Conservation (phyloP, 352 stramenopile species). For the Globisporangium heterothallicum region DNA sequence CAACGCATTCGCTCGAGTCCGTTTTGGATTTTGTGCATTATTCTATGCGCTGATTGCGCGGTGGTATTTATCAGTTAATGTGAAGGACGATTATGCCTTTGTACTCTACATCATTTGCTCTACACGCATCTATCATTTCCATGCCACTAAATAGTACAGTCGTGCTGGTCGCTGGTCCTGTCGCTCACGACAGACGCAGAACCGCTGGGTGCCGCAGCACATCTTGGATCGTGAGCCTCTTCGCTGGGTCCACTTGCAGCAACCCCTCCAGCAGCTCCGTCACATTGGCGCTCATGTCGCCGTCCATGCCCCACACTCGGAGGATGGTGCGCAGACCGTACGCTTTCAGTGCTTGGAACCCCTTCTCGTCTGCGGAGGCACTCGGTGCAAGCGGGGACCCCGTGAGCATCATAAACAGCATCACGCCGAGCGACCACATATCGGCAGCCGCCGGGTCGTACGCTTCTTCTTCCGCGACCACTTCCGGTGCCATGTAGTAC, state of each 20-base stretch:
- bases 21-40: too few species aligned
- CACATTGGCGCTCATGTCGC: neutral
- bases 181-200: neutral
- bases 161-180: too few species aligned
- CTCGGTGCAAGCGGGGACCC: constrained; percentile 32
- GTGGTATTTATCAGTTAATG: too few species aligned
- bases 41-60: too few species aligned
- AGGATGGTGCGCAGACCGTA: constrained; percentile 49
- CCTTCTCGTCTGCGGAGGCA: constrained; percentile 22
- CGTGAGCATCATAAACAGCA: constrained; percentile 48
- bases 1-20: too few species aligned
- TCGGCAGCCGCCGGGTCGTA: constrained; percentile 39
- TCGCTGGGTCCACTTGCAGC: neutral
- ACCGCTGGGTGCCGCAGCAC: neutral
- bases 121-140: too few species aligned
- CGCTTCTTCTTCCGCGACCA: constrained; percentile 10
- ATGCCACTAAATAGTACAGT: too few species aligned
- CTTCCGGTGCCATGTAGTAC: constrained; percentile 25
- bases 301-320: constrained; percentile 27
- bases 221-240: neutral
- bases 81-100: too few species aligned
- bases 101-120: too few species aligned
- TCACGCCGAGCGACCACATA: constrained; percentile 39
- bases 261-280: neutral
- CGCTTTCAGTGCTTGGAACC: constrained; percentile 34